Base-by-base conservation (phyloP, 2,329 filamentous ascomycete species). In the Xylaria sp. region DNA sequence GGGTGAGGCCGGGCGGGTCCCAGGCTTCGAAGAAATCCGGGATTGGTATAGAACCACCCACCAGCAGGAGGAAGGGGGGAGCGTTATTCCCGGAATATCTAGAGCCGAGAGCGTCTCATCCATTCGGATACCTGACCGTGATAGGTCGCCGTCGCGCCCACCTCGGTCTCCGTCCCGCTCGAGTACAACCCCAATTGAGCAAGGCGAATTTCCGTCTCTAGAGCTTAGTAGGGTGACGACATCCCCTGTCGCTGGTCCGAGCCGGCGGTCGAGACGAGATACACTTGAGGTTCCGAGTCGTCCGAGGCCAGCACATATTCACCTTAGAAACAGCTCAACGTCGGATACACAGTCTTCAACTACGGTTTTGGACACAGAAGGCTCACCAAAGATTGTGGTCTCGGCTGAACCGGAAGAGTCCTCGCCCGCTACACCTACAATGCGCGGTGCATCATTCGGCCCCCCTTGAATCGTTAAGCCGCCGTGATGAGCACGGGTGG, bases 1-100 rank as follows among this genome's bases (percentile, higher is more conserved):
- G 0, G 88, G 86, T 2, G 87, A 90, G 70, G 72, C 68, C 1
- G 67, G 77, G 2, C 81, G 85, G 34, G 87, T 87, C 55, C 73
- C 71, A 0, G 71, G 75, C 0, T 73, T 87, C 0, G 60, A 68
- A 20, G 70, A 78, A 3, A 81, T 84, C 30, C 80, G 77, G 53
- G 76, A 80, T 34, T 72, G 74, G 4, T 87, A 83, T 65, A 83
- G 81, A 45, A 74, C 69, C 4, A 72, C 64, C 10, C 75, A 75
- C 18, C 60, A 60, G 9, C 60, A 15, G 3, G 65, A 60, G 2
- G 77, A 81, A 28, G 74, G 79, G 10, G 80, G 77, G 4, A 76
- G 76, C 28, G 57, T 71, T 18, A 76, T 76, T 0, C 77, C 77
- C 6, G 57, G 58, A 1, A 63, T 76, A 28, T 81, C 83, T 4